Evolutionary conservation across 352 stramenopile species (phyloP), one percentile per base, ranked within the genome.

Genomic region (Phytophthora tentaculata): DNA sequence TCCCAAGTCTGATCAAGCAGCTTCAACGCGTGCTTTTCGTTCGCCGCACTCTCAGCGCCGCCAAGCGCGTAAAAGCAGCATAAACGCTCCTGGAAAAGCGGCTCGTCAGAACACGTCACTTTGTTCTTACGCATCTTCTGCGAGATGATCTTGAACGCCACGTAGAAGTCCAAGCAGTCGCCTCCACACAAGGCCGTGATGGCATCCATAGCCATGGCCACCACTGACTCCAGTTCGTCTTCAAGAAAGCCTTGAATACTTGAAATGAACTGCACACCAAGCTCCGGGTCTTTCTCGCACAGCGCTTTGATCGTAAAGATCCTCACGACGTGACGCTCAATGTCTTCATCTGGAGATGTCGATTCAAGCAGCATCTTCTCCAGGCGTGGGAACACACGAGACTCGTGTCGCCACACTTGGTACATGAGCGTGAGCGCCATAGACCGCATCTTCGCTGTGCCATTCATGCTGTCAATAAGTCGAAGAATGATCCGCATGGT

Each of bases 401-500:
- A 80, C 49, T 95, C 86, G 17, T 80, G 71, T 32, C 74, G 73
- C 83, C 84, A 95, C 20, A 92, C 77, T 32, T 82, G 71, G 45
- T 77, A 81, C 49, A 92, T 71, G 24, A 93, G 66, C 39, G 75
- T 77, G 6, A 93, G 62, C 16, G 86, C 84, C 54, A 83, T 83
- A 0, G 79, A 28, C 0, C 76, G 77, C 61, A 80, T 80, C 8
- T 61, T 65, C 24, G 39, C 44, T 0, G 70, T 71, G 0, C 50
- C 45, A 28, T 76, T 74, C 81, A 92, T 83, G 43, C 72, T 77
- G 51, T 92, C 85, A 56, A 94, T 77, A 5, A 91, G 67, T 43
- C 83, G 80, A 56, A 94, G 79, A 4, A 91, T 66, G 14, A 91
- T 79, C 47, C 86, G 88, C 84, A 94, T 92, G 20, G 83, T 91